A percentile compares a stretch with the other conserved stretches of the same genome.
Evolutionary conservation across 768 basidiomycete genomes (phyloP).

Genomic region (Podaxis carcinomalis): DNA sequence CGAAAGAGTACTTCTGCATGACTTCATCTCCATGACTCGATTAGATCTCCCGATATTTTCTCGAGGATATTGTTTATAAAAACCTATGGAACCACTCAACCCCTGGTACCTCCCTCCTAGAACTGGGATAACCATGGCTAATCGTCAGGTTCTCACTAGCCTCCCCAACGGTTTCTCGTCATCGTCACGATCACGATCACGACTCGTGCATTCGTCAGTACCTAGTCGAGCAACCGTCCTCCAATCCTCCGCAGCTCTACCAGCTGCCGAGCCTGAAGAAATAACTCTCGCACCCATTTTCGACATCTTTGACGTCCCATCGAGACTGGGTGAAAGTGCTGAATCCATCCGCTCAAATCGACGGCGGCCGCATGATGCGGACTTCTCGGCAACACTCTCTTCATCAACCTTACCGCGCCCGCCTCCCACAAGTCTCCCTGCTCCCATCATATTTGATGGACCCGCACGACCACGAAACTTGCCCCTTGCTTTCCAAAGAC

Average conservation of each 20-base stretch:
- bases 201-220: slow-evolving; percentile 22
- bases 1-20: slow-evolving; percentile 2
- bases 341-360: slow-evolving; percentile 18
- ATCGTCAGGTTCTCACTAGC: slow-evolving; percentile 16
- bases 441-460: slow-evolving; percentile 45
- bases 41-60: slow-evolving; percentile 9
- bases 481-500: slow-evolving; percentile 19
- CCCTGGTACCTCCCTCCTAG: slow-evolving; percentile 8
- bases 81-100: not conserved
- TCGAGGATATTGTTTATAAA: slow-evolving; percentile 5
- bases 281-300: slow-evolving; percentile 31
- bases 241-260: slow-evolving; percentile 14
- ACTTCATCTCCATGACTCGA: slow-evolving; percentile 6
- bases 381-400: slow-evolving; percentile 9
- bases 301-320: slow-evolving; percentile 51
- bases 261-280: slow-evolving; percentile 19
- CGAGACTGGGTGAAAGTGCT: slow-evolving; percentile 31
- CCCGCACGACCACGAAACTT: slow-evolving; percentile 34
- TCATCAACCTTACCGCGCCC: slow-evolving; percentile 16
- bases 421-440: slow-evolving; percentile 32
- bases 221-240: slow-evolving; percentile 18
- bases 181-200: slow-evolving; percentile 19
- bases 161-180: slow-evolving; percentile 14
- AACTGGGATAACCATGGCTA: slow-evolving; percentile 9
- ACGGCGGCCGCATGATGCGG: slow-evolving; percentile 1